Percentiles rank a stretch among this genome's conserved stretches.
These are phyloP conservation scores for Cutaneotrichosporon sp. DNA, from an alignment of 1,284 basidiomycete genomes.

Conservation along the genomic window DNA sequence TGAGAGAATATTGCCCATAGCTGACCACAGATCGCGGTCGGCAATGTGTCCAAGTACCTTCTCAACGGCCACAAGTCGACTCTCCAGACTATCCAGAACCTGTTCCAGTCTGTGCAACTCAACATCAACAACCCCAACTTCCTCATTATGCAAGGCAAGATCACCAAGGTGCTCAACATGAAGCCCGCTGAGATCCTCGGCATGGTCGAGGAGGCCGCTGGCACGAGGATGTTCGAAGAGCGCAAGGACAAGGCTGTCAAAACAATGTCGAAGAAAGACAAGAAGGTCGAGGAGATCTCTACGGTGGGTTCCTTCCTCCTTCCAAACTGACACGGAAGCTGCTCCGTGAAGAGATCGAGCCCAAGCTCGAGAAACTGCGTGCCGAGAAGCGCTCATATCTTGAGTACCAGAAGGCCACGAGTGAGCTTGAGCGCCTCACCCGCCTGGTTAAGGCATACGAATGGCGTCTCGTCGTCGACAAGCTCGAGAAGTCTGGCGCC, in stretches of 20 bases:
- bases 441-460: slow-evolving; percentile 85
- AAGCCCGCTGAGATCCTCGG: slow-evolving; percentile 95
- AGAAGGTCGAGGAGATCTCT: slow-evolving; percentile 87
- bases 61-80: slow-evolving; percentile 94
- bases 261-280: slow-evolving; percentile 97
- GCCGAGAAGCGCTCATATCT: slow-evolving; percentile 87
- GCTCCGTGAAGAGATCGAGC: slow-evolving; percentile 86
- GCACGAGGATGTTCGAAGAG: slow-evolving; percentile 99
- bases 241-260: slow-evolving; percentile 95
- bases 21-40: slow-evolving; percentile 73
- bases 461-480: slow-evolving; percentile 71
- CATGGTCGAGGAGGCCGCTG: slow-evolving; percentile 98
- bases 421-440: slow-evolving; percentile 85
- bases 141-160: slow-evolving; percentile 98
- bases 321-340: slow-evolving; percentile 51
- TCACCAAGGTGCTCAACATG: slow-evolving; percentile 98
- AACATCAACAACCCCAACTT: slow-evolving; percentile 99
- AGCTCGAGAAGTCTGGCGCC: slow-evolving; percentile 54
- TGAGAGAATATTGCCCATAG: too few relatives aligned
- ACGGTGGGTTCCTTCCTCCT: slow-evolving; percentile 49
- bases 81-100: slow-evolving; percentile 81
- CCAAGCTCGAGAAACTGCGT: slow-evolving; percentile 88
- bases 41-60: slow-evolving; percentile 94
- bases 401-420: slow-evolving; percentile 83
- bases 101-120: slow-evolving; percentile 96